Evolutionary conservation across 2,329 filamentous ascomycete genomes (phyloP).

Genomic region (Tolypocladium tundrense): DNA sequence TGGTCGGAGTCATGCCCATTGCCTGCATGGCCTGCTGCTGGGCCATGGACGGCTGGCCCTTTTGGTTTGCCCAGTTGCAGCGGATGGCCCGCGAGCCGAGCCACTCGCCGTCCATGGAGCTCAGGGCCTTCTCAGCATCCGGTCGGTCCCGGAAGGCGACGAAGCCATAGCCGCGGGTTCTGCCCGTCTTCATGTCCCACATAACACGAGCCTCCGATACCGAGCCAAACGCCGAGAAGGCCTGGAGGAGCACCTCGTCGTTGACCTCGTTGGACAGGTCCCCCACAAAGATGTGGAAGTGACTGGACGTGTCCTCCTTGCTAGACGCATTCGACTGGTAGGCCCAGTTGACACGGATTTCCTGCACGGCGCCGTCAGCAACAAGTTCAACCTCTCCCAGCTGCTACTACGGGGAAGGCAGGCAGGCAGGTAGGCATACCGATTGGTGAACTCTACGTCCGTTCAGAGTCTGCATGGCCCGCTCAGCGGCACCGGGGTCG

Average conservation of each 20-base stretch:
- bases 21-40: conserved; percentile 95
- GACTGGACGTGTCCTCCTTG: conserved; percentile 96
- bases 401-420: neutral
- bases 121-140: conserved; percentile 92
- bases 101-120: conserved; percentile 99
- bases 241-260: conserved; percentile 85
- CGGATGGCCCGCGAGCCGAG: conserved; percentile 94
- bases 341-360: conserved; percentile 99
- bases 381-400: neutral
- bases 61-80: conserved; percentile 99
- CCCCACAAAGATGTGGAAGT: conserved; percentile 98
- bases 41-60: conserved; percentile 97
- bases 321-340: conserved; percentile 91
- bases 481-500: conserved; percentile 89
- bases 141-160: conserved; percentile 90
- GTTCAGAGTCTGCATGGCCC: conserved; percentile 95
- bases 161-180: conserved; percentile 94
- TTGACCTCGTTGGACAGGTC: conserved; percentile 98
- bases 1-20: conserved; percentile 97
- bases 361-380: conserved; percentile 39
- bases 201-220: conserved; percentile 98
- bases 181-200: conserved; percentile 99
- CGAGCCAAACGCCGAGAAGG: conserved; percentile 89
- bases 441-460: conserved; percentile 91
- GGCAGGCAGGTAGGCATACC: conserved; percentile 34